Base-by-base conservation (phyloP, 108 stramenopile genomes). In the Parmales sp. region DNA sequence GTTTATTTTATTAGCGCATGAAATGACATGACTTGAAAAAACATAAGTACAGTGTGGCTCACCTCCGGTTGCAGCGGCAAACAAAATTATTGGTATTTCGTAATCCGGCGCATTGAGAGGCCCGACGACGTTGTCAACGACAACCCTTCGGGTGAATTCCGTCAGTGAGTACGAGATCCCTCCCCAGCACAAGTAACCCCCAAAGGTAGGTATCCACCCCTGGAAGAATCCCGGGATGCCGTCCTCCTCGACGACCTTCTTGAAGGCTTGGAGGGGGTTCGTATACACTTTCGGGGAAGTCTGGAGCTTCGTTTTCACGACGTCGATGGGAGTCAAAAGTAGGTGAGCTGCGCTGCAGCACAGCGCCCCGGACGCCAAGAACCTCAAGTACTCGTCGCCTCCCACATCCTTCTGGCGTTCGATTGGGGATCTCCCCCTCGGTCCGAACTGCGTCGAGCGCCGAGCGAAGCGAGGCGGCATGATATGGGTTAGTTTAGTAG, bases 161-260 rank as follows among this genome's bases (percentile, higher is more conserved):
- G 87, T 91, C 39, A 81, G 51, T 18, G 86, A 76, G 74, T 87
- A 91, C 8, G 77, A 72, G 37, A 84, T 36, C 9, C 77, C 86
- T 1, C 90, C 88, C 70, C 78, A 79, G 51, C 78, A 34, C 66
- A 91, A 88, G 60, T 87, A 91, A n/a, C 90, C 90, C 8, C 81
- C 45, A 67, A 87, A 84, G 3, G 90, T 91, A 22, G 90, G 87
- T 20, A 73, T 83, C 90, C 90, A 91, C 11, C 90, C 90, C 69
- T 74, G 69, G 68, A 91, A 88, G 68, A 91, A 87, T 22, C 81
- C 78, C 1, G 31, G 43, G 0, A 74, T 29, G 31, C 90, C 87
- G 48, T 73, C 74, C 44, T 84, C 80, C 11, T 80, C 51, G 23
- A 82, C 37, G 1, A 88, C 72, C 43, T 83, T 82, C 39, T 76